Evolutionary conservation across 495 filamentous ascomycete species (phyloP).

Genomic region (Hypoxylon crocopeplum): DNA sequence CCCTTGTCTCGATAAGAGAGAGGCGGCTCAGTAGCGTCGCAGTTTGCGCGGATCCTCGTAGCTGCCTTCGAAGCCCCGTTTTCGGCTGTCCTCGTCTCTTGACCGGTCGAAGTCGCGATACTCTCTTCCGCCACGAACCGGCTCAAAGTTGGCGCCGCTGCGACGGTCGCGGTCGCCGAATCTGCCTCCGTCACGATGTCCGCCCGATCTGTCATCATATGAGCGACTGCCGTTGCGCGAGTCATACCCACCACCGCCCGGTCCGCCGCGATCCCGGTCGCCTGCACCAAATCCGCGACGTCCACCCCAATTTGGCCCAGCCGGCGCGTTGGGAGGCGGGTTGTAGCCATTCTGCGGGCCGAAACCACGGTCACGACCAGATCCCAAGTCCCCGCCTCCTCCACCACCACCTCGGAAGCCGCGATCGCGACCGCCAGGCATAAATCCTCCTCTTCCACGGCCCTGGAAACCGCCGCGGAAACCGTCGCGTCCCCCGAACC

Average conservation of each 20-base stretch:
- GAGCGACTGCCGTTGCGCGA: constrained; percentile 64
- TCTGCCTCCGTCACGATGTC: constrained; percentile 57
- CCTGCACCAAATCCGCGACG: constrained; percentile 61
- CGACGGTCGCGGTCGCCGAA: constrained; percentile 63
- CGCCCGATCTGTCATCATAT: constrained; percentile 67
- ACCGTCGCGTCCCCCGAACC: constrained; percentile 67
- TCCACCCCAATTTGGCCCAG: constrained; percentile 74
- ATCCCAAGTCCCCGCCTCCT: constrained; percentile 60
- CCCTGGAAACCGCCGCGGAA: constrained; percentile 61
- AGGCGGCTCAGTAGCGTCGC: constrained; percentile 69
- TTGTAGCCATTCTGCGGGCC: constrained; percentile 57
- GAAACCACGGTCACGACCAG: constrained; percentile 66
- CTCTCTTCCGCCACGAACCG: constrained; percentile 64
- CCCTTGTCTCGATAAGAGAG: constrained; percentile 39
- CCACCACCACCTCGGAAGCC: constrained; percentile 54
- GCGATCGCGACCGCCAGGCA: constrained; percentile 60
- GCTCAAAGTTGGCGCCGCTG: constrained; percentile 73
- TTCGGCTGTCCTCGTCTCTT: constrained; percentile 65
- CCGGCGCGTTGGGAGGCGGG: constrained; percentile 78
- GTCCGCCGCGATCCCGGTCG: constrained; percentile 51
- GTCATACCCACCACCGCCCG: constrained; percentile 66
- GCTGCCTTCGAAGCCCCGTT: constrained; percentile 68
- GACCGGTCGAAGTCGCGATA: constrained; percentile 46
- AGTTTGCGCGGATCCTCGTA: constrained; percentile 82
- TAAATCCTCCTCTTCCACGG: constrained; percentile 67